Evolutionary conservation across 306 rosid species (phyloP).

Genomic region (Cicer yamashitae): DNA sequence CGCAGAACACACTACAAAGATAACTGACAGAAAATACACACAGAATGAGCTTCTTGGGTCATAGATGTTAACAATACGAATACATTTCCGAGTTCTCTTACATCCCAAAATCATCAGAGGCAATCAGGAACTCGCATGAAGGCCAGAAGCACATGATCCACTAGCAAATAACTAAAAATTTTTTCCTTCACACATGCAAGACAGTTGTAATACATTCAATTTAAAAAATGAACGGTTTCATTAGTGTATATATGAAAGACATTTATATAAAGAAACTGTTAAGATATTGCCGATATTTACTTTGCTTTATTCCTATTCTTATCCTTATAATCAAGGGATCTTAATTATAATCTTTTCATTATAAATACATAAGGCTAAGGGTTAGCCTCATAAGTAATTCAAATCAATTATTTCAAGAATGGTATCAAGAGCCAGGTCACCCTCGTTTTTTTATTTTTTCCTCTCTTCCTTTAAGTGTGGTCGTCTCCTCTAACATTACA

Average conservation of each 20-base stretch:
- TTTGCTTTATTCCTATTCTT: too few relatives aligned
- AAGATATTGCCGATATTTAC: too few relatives aligned
- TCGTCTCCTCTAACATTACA: background rate
- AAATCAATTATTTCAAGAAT: too few relatives aligned
- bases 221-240: background rate
- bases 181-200: background rate
- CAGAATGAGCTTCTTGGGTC: background rate
- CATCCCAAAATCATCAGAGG: conserved; percentile 13
- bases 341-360: too few relatives aligned
- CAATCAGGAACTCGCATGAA: background rate
- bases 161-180: background rate
- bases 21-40: background rate
- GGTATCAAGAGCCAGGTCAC: too few relatives aligned
- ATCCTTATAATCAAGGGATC: too few relatives aligned
- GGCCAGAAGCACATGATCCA: conserved; percentile 5
- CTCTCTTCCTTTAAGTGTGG: background rate
- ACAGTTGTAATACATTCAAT: background rate
- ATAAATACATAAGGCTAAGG: too few relatives aligned
- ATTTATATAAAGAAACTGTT: background rate
- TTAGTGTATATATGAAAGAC: background rate
- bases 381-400: too few relatives aligned
- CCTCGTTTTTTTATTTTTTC: too few relatives aligned
- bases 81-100: background rate
- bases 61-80: background rate
- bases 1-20: conserved; percentile 16